Evolutionary conservation across 2,329 filamentous ascomycete species (phyloP).

Genomic region (Cercospora sojina): DNA sequence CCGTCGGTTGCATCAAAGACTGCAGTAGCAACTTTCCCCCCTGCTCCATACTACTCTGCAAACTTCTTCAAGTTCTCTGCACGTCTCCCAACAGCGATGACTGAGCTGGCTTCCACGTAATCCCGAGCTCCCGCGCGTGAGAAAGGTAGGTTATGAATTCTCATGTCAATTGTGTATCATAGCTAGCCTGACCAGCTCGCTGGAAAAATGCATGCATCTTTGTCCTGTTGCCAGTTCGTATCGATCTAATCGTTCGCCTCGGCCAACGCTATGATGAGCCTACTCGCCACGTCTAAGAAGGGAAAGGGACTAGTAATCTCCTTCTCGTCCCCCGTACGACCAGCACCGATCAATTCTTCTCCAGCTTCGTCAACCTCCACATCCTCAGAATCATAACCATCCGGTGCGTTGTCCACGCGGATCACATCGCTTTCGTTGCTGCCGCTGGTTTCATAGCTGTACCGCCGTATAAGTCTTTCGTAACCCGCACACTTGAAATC

Average conservation of each 20-base stretch:
- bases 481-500: constrained; percentile 99
- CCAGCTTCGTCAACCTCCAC: constrained; percentile 39
- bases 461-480: constrained; percentile 69
- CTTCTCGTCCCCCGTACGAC: constrained; percentile 73
- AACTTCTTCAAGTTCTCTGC: constrained; percentile 53
- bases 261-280: constrained; percentile 88
- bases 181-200: constrained; percentile 5
- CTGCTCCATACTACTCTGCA: constrained; percentile 48
- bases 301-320: constrained; percentile 93
- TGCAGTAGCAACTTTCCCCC: constrained; percentile 49
- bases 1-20: constrained; percentile 54
- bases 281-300: constrained; percentile 89
- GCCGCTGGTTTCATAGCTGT: constrained; percentile 40
- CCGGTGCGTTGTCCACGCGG: constrained; percentile 23
- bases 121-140: neutral
- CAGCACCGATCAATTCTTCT: constrained; percentile 46
- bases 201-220: constrained; percentile 7
- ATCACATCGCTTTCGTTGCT: constrained; percentile 30
- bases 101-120: constrained; percentile 47
- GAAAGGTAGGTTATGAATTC: neutral
- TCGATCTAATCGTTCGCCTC: constrained; percentile 61
- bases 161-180: constrained; percentile 2
- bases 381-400: constrained; percentile 25
- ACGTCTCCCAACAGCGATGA: constrained; percentile 53
- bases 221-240: constrained; percentile 10